phyloP scores from a whole-genome alignment of 2,329 filamentous ascomycete species.

The Aspergillus quadricinctus region DNA sequence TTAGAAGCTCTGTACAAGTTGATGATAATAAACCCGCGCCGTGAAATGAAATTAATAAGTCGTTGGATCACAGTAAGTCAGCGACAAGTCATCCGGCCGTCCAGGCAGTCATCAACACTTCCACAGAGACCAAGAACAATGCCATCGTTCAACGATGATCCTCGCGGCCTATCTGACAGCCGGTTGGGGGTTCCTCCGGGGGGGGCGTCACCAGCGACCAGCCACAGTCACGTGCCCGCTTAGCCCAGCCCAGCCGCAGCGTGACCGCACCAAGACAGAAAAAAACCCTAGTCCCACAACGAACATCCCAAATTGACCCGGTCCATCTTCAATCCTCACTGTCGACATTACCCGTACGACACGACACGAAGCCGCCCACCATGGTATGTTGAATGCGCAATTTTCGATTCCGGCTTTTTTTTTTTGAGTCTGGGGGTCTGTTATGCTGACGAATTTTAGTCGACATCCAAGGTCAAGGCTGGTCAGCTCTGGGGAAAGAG shows the following conservation, averaged over 20 bases:
- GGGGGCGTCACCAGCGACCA: constrained; percentile 2
- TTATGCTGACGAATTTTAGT: constrained; percentile 41
- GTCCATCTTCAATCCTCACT: constrained; percentile 40
- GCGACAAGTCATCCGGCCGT: neutral
- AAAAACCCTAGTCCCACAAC: constrained; percentile 46
- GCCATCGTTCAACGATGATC: neutral
- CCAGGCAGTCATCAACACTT: neutral
- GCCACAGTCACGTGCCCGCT: constrained; percentile 27
- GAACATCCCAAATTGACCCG: constrained; percentile 36
- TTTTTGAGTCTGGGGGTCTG: neutral
- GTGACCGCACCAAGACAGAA: constrained; percentile 19
- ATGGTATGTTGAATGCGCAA: constrained; percentile 36
- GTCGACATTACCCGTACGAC: constrained; percentile 44
- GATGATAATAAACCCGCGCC: neutral
- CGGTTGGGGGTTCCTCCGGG: neutral
- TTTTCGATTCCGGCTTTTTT: neutral
- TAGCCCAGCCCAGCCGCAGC: constrained; percentile 27
- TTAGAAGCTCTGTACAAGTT: neutral
- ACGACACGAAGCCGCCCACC: constrained; percentile 38
- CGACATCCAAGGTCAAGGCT: constrained; percentile 80
- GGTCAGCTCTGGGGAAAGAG: constrained; percentile 97
- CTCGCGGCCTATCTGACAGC: neutral
- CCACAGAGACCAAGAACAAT: neutral
- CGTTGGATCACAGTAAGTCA: neutral
- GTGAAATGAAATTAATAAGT: neutral